Percentiles rank a stretch among this genome's conserved stretches.
Evolutionary conservation across 495 filamentous ascomycete genomes (phyloP).

Genomic region (Talaromyces adpressus): DNA sequence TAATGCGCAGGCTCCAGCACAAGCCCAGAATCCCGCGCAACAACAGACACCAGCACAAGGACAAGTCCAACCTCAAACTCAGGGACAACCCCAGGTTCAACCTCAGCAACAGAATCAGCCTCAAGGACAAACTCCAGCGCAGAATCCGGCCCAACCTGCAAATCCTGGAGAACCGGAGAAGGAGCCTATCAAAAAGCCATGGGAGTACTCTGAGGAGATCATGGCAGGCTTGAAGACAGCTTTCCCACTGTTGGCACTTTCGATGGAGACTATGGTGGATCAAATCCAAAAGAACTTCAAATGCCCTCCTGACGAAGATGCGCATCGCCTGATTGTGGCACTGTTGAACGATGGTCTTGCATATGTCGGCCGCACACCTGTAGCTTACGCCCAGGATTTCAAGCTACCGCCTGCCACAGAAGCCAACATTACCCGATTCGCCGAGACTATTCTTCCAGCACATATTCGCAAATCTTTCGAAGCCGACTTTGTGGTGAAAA

Average conservation of each 20-base stretch:
- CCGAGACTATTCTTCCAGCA: conserved; percentile 86
- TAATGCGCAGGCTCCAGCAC: conserved; percentile 19
- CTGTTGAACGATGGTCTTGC: conserved; percentile 87
- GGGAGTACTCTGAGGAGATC: conserved; percentile 95
- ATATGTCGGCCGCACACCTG: conserved; percentile 81
- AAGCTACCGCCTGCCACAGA: conserved; percentile 87
- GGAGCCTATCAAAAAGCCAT: conserved; percentile 64
- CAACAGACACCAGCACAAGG: conserved; percentile 14
- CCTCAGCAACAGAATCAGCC: conserved; percentile 23
- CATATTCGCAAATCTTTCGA: conserved; percentile 95
- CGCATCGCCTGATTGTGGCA: conserved; percentile 94
- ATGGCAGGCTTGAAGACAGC: conserved; percentile 90
- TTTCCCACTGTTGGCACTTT: conserved; percentile 89
- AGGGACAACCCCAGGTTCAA: not conserved
- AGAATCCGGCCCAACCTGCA: conserved; percentile 22
- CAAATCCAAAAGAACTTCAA: conserved; percentile 98
- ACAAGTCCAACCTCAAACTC: conserved; percentile 13
- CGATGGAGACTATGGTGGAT: conserved; percentile 99
- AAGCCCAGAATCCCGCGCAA: conserved; percentile 7
- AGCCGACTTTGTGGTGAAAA: conserved; percentile 85
- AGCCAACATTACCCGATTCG: conserved; percentile 91
- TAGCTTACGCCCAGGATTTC: conserved; percentile 79
- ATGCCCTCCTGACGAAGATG: conserved; percentile 95
- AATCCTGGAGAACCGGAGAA: conserved; percentile 23
- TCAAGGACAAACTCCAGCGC: conserved; percentile 25